A percentile compares a stretch with the other conserved stretches of the same genome.
These are phyloP conservation scores for Coemansia sp. DNA, from an alignment of 192 early-diverging fungal species.

Conservation along the genomic window DNA sequence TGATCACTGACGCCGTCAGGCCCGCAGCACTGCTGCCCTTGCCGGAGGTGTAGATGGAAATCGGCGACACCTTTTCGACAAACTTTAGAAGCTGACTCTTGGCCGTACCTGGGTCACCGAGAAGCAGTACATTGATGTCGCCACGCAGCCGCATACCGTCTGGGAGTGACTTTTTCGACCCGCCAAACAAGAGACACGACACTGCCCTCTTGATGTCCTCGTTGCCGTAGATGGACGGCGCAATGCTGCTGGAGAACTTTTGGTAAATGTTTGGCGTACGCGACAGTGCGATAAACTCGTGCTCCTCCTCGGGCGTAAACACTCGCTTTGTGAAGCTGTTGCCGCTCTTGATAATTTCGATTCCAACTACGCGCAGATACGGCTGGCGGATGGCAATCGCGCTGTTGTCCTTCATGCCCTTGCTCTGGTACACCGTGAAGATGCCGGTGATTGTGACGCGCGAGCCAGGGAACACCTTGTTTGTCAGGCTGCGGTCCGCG, in stretches of 20 bases:
- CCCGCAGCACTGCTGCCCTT: slow-evolving; percentile 99
- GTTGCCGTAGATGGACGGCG: slow-evolving; percentile 95
- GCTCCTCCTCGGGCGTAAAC: slow-evolving; percentile 92
- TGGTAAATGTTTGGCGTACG: slow-evolving; percentile 85
- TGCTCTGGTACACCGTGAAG: slow-evolving; percentile 90
- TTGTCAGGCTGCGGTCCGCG: slow-evolving; percentile 83
- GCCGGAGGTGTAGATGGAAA: slow-evolving; percentile 98
- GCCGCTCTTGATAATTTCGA: slow-evolving; percentile 78
- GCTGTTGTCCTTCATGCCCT: slow-evolving; percentile 62
- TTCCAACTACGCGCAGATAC: slow-evolving; percentile 92
- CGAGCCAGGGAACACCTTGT: slow-evolving; percentile 91
- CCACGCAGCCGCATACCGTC: slow-evolving; percentile 97
- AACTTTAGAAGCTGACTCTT: slow-evolving; percentile 99
- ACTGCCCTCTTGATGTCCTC: slow-evolving; percentile 98
- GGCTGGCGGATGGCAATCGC: slow-evolving; percentile 91
- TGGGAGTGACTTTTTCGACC: slow-evolving; percentile 92
- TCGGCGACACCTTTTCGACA: slow-evolving; percentile 96
- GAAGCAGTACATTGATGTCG: slow-evolving; percentile 95
- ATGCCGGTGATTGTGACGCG: slow-evolving; percentile 93
- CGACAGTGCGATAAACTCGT: slow-evolving; percentile 87
- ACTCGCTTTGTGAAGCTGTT: slow-evolving; percentile 63
- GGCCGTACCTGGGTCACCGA: slow-evolving; percentile 99
- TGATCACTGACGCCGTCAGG: slow-evolving; percentile 96
- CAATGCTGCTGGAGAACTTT: slow-evolving; percentile 90
- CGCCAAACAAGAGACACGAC: slow-evolving; percentile 91